These are phyloP conservation scores for Phlyctochytrium bullatum DNA, from an alignment of 192 early-diverging fungal species.

Conservation along the genomic window DNA sequence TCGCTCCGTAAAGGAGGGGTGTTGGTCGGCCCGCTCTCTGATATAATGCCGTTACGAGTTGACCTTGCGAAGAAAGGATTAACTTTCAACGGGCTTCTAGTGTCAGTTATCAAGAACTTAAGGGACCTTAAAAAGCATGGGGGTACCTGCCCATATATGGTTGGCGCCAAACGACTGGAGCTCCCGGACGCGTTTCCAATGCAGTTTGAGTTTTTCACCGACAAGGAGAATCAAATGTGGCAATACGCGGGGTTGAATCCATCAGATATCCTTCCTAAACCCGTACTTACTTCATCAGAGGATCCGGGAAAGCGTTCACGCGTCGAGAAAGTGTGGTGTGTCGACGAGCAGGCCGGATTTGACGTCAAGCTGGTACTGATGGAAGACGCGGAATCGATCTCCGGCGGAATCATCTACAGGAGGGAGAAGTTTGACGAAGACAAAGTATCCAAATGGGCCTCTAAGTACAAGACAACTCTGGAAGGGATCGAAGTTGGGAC, in stretches of 20 bases:
- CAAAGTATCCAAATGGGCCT: constrained; percentile 46
- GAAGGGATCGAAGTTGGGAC: constrained; percentile 43
- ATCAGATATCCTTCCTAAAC: constrained; percentile 25
- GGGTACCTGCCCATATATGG: constrained; percentile 23
- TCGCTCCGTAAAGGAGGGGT: constrained; percentile 34
- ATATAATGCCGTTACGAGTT: constrained; percentile 46
- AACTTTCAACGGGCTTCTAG: constrained; percentile 43
- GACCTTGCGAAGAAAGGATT: constrained; percentile 46
- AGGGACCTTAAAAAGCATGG: constrained; percentile 27
- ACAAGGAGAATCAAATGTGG: constrained; percentile 33
- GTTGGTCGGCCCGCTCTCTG: constrained; percentile 45
- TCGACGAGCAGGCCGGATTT: constrained; percentile 24
- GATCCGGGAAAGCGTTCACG: constrained; percentile 4
- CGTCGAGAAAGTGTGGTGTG: constrained; percentile 35
- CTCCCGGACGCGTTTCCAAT: constrained; percentile 27
- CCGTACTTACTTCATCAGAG: not conserved
- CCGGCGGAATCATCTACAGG: constrained; percentile 38
- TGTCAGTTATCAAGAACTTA: constrained; percentile 20
- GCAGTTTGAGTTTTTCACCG: constrained; percentile 44
- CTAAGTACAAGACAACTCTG: constrained; percentile 44
- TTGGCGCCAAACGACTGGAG: constrained; percentile 16
- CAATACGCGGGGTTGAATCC: constrained; percentile 22
- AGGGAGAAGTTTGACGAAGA: constrained; percentile 41
- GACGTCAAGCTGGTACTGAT: constrained; percentile 48
- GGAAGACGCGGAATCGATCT: constrained; percentile 32